Conservation (phyloP, 257 asterid genomes). For the Solanum pennellii region DNA sequence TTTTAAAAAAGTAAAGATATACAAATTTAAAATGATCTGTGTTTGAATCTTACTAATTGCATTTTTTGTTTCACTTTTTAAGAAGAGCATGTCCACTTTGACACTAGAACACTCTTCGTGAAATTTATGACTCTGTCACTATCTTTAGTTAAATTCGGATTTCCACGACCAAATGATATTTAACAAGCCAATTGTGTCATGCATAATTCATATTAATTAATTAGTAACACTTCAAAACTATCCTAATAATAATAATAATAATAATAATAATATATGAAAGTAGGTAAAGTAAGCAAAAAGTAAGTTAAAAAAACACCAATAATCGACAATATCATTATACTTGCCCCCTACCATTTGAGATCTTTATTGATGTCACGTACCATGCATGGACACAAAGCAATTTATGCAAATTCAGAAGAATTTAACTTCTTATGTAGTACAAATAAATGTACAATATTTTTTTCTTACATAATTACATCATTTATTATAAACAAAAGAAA, state of each 20-base stretch:
- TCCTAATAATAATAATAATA: background rate
- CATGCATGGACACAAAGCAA: background rate
- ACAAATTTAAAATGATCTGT: too few relatives aligned
- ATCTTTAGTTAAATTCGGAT: too few relatives aligned
- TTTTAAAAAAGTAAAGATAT: fast-evolving
- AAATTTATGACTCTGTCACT: too few relatives aligned
- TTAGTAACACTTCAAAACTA: background rate
- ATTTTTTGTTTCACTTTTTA: too few relatives aligned
- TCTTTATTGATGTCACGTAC: background rate
- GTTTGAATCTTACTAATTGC: too few relatives aligned
- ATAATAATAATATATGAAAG: background rate
- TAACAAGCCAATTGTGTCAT: background rate
- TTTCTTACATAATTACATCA: background rate
- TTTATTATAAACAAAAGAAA: background rate
- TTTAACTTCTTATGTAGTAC: background rate
- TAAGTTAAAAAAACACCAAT: background rate
- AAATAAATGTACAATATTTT: background rate
- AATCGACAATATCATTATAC: background rate
- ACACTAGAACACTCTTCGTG: too few relatives aligned
- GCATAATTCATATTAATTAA: background rate
- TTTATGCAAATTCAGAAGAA: background rate
- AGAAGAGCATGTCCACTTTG: too few relatives aligned
- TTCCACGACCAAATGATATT: background rate
- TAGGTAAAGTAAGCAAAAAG: background rate
- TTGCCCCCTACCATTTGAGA: background rate